Base-by-base conservation (phyloP, 495 filamentous ascomycete genomes). In the Podospora bellae-mahoneyi region DNA sequence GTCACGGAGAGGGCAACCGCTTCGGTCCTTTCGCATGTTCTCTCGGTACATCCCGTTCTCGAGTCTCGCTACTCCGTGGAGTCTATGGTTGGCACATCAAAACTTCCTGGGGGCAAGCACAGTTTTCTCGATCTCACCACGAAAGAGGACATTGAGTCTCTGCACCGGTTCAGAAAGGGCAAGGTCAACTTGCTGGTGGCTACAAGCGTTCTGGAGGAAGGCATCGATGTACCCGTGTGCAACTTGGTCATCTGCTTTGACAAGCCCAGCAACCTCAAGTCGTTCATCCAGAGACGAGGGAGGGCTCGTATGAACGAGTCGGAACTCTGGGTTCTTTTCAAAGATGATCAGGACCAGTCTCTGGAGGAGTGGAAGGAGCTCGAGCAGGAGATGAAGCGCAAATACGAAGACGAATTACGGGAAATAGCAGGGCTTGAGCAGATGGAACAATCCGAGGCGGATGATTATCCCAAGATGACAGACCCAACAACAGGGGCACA, bases 161-260 rank as follows among this genome's bases (percentile, higher is more conserved):
- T 99, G 2, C 80, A 87, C 9, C 82, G 88, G 16, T 94, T 99
- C 68, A 86, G 87, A 19, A 71, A 74, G 2, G 92, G 93, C 9
- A 80, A 78, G 4, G 87, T 86, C 34, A 95, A 97, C 71, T 81
- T 99, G 1, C 82, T 99, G 10, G 79, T 99, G 6, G 86, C 92
- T 0, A 97, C 94, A 0, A 91, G 86, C 72, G 94, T 94, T 0
- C 80, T 96, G 0, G 94, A 98, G 77, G 95, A 99, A 78, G 95
- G 94, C 0, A 91, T 99, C 54, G 94, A 97, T 75, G 84, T 97
- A 2, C 89, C 90, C 9, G 88, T 89, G 6, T 97, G 94, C 75
- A 91, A 94, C 72, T 73, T 92, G 39, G 92, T 97, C 15, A 82
- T 97, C n/a, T 95, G 92, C 73, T 96, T 91, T 72, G 87, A 96